Evolutionary conservation across 2,329 filamentous ascomycete genomes (phyloP).

Genomic region (Waltergamsia citrina): DNA sequence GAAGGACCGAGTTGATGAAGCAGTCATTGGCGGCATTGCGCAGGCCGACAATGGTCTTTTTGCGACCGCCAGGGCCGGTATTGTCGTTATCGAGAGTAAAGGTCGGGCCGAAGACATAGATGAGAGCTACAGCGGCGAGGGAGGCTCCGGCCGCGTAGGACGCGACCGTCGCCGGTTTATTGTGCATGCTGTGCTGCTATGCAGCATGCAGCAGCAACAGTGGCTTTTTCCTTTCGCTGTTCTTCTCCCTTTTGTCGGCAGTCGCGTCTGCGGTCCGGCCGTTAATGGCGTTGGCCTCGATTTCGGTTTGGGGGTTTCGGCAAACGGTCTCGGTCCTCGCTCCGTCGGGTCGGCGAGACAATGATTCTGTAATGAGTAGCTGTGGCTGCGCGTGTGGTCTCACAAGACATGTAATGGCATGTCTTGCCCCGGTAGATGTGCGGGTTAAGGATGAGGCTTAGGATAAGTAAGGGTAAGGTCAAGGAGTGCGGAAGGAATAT

Average conservation of each 20-base stretch:
- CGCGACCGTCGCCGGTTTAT: slow-evolving; percentile 37
- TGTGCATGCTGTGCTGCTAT: slow-evolving; percentile 20
- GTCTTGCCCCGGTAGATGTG: too few relatives aligned
- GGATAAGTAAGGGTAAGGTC: too few relatives aligned
- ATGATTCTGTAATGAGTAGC: too few relatives aligned
- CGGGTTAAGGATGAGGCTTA: too few relatives aligned
- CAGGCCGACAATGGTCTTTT: slow-evolving; percentile 82
- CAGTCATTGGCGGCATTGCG: slow-evolving; percentile 90
- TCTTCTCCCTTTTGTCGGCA: not conserved
- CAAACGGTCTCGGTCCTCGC: too few relatives aligned
- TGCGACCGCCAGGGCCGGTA: slow-evolving; percentile 53
- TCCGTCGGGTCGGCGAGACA: too few relatives aligned
- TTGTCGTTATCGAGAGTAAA: slow-evolving; percentile 86
- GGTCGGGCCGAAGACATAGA: slow-evolving; percentile 97
- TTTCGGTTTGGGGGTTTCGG: too few relatives aligned
- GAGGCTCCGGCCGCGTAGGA: slow-evolving; percentile 94
- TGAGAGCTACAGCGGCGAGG: slow-evolving; percentile 84
- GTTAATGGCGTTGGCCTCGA: too few relatives aligned
- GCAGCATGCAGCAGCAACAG: slow-evolving; percentile 5
- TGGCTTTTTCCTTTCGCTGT: not conserved
- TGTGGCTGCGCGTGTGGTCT: too few relatives aligned
- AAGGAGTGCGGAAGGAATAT: too few relatives aligned
- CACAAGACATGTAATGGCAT: too few relatives aligned
- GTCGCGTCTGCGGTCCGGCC: not conserved
- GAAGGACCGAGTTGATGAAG: slow-evolving; percentile 93